A percentile compares a stretch with the other conserved stretches of the same genome.
phyloP scores from a whole-genome alignment of 169 alveolate species.

The Plasmodium relictum region DNA sequence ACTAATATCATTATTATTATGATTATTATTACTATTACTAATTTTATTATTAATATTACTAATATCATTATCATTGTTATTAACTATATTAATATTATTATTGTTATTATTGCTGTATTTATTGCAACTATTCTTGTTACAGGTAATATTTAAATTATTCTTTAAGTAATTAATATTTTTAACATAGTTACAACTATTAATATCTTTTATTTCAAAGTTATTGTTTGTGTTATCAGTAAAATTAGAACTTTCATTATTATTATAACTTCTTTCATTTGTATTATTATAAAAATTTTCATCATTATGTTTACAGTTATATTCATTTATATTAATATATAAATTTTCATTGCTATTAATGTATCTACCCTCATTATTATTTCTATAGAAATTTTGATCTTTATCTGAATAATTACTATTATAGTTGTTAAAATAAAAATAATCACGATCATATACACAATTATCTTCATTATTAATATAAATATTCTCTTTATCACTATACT shows the following conservation, averaged over 20 bases:
- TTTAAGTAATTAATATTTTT: constrained; percentile 12
- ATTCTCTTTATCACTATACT: background rate
- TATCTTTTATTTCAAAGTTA: background rate
- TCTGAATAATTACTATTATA: background rate
- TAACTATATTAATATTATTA: background rate
- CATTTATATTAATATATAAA: background rate
- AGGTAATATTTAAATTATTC: background rate
- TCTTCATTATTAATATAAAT: background rate
- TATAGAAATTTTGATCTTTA: background rate
- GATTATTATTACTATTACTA: background rate
- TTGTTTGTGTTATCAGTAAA: background rate
- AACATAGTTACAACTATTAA: background rate
- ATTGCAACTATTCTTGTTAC: background rate
- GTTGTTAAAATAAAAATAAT: background rate
- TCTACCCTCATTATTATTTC: background rate
- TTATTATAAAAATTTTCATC: background rate
- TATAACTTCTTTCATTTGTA: background rate
- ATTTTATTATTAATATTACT: background rate
- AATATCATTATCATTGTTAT: background rate
- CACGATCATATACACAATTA: background rate
- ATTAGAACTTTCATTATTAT: background rate
- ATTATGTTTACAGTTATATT: background rate
- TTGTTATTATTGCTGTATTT: constrained; percentile 7
- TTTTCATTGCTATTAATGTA: background rate
- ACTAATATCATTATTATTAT: background rate